Evolutionary conservation across 495 filamentous ascomycete genomes (phyloP).

Genomic region (Xylaria nigripes): DNA sequence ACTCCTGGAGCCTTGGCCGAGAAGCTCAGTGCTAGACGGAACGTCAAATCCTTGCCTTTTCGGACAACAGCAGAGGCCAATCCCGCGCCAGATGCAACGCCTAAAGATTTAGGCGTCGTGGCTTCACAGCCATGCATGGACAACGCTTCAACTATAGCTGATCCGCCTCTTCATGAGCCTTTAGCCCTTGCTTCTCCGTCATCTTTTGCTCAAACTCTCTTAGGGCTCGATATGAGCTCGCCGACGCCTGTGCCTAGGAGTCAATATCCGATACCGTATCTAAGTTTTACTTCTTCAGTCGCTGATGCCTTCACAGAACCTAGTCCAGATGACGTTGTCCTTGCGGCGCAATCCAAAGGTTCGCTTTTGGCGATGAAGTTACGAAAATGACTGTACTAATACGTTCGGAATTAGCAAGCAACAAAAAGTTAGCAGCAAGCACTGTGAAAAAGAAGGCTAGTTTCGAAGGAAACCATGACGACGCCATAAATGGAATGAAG

Average conservation of each 20-base stretch:
- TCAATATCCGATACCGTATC: slow-evolving; percentile 47
- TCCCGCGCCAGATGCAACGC: background rate
- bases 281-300: slow-evolving; percentile 27
- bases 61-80: background rate
- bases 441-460: slow-evolving; percentile 29
- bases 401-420: slow-evolving; percentile 38
- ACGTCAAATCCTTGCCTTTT: background rate
- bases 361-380: slow-evolving; percentile 42
- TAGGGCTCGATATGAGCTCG: slow-evolving; percentile 35
- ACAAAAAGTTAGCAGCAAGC: slow-evolving; percentile 30
- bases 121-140: background rate
- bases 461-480: slow-evolving; percentile 20
- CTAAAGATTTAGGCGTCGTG: background rate
- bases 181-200: slow-evolving; percentile 47
- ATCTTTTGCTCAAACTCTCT: slow-evolving; percentile 60
- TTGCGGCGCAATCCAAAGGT: slow-evolving; percentile 87
- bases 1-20: background rate
- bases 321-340: slow-evolving; percentile 88
- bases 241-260: slow-evolving; percentile 30
- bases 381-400: slow-evolving; percentile 30
- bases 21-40: background rate
- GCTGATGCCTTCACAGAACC: slow-evolving; percentile 71
- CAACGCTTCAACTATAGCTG: background rate
- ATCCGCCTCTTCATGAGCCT: slow-evolving; percentile 6
- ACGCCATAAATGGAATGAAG: slow-evolving; percentile 43